Conservation (phyloP, 129 eudicot species). For the Dittrichia graveolens region DNA sequence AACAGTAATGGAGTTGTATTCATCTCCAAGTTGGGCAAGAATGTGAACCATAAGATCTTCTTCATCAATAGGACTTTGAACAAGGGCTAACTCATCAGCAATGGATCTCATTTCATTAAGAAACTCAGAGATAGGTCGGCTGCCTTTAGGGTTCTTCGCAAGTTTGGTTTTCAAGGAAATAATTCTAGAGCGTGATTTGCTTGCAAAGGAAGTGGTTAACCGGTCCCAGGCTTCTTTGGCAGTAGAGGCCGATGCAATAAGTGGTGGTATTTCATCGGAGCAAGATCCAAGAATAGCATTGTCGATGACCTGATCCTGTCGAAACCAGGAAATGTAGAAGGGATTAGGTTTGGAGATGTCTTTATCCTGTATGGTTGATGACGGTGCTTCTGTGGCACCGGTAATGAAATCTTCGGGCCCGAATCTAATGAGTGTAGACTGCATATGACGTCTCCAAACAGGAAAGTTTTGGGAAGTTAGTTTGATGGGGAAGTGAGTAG, state of each 20-base stretch:
- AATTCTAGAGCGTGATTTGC: neutral
- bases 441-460: no score
- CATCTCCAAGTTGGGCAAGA: neutral
- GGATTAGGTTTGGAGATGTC: neutral
- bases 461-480: no score
- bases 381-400: neutral
- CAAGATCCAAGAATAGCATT: neutral
- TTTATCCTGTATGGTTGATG: neutral
- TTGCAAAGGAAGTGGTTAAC: neutral
- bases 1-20: neutral
- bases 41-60: neutral
- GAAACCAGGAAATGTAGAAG: neutral
- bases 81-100: constrained; percentile 1
- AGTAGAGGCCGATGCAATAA: neutral
- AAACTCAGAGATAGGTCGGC: neutral
- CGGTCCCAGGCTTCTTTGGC: neutral
- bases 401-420: neutral
- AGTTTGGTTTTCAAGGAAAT: neutral
- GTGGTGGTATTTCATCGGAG: constrained; percentile 4
- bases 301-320: neutral
- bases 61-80: neutral
- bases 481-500: no score
- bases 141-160: neutral
- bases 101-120: neutral
- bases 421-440: neutral